Evolutionary conservation across 768 basidiomycete genomes (phyloP).

Genomic region (Gloeopeniophorella convolvens): DNA sequence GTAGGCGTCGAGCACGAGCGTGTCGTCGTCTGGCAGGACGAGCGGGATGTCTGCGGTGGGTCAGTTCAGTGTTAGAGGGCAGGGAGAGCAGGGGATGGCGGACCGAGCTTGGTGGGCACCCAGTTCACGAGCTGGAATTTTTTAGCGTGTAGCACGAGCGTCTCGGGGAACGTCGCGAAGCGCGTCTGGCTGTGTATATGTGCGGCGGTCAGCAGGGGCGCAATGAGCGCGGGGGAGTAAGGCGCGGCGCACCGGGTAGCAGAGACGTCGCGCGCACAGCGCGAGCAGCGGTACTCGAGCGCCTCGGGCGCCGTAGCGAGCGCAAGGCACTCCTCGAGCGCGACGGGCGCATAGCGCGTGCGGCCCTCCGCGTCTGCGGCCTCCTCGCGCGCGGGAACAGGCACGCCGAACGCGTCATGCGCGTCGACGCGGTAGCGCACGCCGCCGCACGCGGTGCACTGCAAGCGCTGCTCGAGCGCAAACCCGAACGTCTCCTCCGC

Average conservation of each 20-base stretch:
- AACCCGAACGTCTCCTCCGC: slow-evolving; percentile 76
- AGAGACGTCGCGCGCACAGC: slow-evolving; percentile 57
- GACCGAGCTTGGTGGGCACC: slow-evolving; percentile 93
- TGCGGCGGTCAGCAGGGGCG: too few species aligned
- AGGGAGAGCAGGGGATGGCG: slow-evolving; percentile 17
- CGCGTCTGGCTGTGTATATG: slow-evolving; percentile 67
- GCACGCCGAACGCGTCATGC: slow-evolving; percentile 71
- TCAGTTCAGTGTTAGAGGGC: not conserved
- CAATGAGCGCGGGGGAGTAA: too few species aligned
- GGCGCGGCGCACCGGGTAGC: too few species aligned
- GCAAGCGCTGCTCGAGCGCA: slow-evolving; percentile 79
- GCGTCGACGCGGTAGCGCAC: slow-evolving; percentile 80
- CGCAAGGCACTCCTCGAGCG: slow-evolving; percentile 56
- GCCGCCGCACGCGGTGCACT: slow-evolving; percentile 70
- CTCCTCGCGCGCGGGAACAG: slow-evolving; percentile 63
- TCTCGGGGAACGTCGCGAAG: slow-evolving; percentile 83
- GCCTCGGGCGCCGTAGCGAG: slow-evolving; percentile 51
- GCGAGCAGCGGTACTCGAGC: slow-evolving; percentile 77
- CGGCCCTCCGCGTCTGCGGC: slow-evolving; percentile 55
- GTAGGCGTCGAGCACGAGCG: slow-evolving; percentile 56
- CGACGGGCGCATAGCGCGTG: slow-evolving; percentile 54
- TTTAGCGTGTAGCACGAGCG: slow-evolving; percentile 83
- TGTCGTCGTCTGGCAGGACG: slow-evolving; percentile 50
- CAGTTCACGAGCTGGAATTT: slow-evolving; percentile 95
- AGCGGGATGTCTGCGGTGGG: slow-evolving; percentile 71